Base-by-base conservation (phyloP, 2,329 filamentous ascomycete species). In the Ophidiomyces ophidiicola region DNA sequence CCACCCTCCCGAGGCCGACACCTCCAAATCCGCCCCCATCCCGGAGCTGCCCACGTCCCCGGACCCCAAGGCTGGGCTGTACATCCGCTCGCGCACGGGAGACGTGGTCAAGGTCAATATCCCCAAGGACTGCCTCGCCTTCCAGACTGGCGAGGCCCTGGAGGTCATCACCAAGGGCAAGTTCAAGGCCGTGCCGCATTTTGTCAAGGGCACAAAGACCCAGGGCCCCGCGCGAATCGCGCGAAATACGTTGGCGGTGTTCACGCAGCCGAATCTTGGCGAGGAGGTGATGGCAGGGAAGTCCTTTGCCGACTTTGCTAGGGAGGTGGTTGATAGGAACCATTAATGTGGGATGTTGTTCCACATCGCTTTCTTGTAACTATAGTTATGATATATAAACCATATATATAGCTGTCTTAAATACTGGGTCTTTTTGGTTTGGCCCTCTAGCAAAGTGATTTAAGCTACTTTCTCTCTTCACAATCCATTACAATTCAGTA, bases 161-260 rank as follows among this genome's bases (percentile, higher is more conserved):
- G 81, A 96, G 62, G 70, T 84, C 42, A 94, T 98, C 56, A 96
- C 88, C 0, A 68, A 73, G n/a, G 90, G 90, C 6, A 78, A 75
- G 53, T 94, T 98, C 68, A 84, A 81, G 61, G 90, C 90, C 1
- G 90, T 96, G 44, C 88, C 90, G 48, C 90, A 98, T 66, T 96
- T 93, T 59, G 90, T 98, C 6, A 72, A 80, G 48, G 88, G 87
- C 0, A 78, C 81, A 3, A 70, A 73, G 47, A 67, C 72, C 1
- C 71, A 68, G 14, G 57, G 68, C 42, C 64, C 62, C 10, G 67
- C 65, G 1, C 25, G 66, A 19, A 71, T 87, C 44, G 82, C 81
- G 19, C 68, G 81, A 43, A 96, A 96, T 63, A 98, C 90, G 6
- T 63, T 98, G 49, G 90, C 90, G 0, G 86, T 96, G 6, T 98